Percentiles rank a stretch among this genome's conserved stretches.
These are phyloP conservation scores for Epichloe gansuensis DNA, from an alignment of 2,329 filamentous ascomycete species.

Conservation along the genomic window DNA sequence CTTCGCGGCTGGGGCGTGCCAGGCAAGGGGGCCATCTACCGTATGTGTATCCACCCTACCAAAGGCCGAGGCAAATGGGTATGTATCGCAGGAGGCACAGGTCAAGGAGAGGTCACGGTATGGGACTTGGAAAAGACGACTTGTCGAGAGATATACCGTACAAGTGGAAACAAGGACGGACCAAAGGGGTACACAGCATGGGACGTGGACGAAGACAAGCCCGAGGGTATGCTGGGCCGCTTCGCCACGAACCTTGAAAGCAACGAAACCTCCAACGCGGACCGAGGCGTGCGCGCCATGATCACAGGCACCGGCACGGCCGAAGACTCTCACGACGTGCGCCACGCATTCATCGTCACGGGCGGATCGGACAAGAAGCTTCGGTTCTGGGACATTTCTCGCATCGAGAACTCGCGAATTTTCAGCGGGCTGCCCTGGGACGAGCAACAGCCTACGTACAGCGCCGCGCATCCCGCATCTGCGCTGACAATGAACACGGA, in stretches of 20 bases:
- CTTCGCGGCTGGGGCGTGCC: conserved; percentile 82
- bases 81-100: conserved; percentile 78
- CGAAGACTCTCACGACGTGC: conserved; percentile 57
- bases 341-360: conserved; percentile 74
- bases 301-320: conserved; percentile 60
- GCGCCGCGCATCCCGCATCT: conserved; percentile 48
- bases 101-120: conserved; percentile 77
- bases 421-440: conserved; percentile 67
- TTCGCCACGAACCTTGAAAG: conserved; percentile 67
- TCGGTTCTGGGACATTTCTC: conserved; percentile 82
- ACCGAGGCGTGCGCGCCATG: conserved; percentile 64
- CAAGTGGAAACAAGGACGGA: conserved; percentile 45
- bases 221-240: conserved; percentile 74
- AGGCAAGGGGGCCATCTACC: conserved; percentile 67
- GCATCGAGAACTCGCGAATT: conserved; percentile 64
- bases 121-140: conserved; percentile 90
- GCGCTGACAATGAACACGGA: conserved; percentile 57
- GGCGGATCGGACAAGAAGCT: conserved; percentile 84
- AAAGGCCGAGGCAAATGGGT: conserved; percentile 74
- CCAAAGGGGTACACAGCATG: conserved; percentile 66
- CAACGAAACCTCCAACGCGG: conserved; percentile 38
- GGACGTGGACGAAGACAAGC: conserved; percentile 80
- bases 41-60: conserved; percentile 65
- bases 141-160: conserved; percentile 82
- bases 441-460: conserved; percentile 63